Percentiles rank a stretch among this genome's conserved stretches.
phyloP scores from a whole-genome alignment of 1,284 basidiomycete genomes.

The Mixia osmundae region DNA sequence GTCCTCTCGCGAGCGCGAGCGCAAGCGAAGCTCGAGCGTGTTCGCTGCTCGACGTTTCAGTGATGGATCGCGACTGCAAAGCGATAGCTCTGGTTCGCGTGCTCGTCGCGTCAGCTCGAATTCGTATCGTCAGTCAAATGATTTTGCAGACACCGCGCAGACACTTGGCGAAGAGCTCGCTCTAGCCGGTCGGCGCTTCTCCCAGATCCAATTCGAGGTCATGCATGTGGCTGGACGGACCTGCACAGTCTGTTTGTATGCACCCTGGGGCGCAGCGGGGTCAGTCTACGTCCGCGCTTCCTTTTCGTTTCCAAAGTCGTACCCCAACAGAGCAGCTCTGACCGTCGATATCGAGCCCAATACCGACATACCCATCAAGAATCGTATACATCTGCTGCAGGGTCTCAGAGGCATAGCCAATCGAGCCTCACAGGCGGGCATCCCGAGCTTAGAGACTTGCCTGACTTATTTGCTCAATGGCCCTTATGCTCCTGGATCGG shows the following conservation, averaged over 20 bases:
- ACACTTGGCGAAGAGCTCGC: too few relatives aligned
- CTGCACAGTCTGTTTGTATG: slow-evolving; percentile 64
- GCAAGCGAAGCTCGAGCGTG: slow-evolving; percentile 2
- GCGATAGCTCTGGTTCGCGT: slow-evolving; percentile 27
- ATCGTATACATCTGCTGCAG: slow-evolving; percentile 47
- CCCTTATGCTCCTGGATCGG: slow-evolving; percentile 15
- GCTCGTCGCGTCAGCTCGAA: background rate
- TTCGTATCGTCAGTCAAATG: slow-evolving; percentile 30
- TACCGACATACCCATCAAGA: slow-evolving; percentile 49
- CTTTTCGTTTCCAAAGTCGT: slow-evolving; percentile 64
- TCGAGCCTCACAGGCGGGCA: slow-evolving; percentile 25
- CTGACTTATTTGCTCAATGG: slow-evolving; percentile 50
- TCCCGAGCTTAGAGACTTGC: slow-evolving; percentile 60
- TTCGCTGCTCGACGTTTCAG: slow-evolving; percentile 26
- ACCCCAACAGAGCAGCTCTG: slow-evolving; percentile 42
- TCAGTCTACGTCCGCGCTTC: slow-evolving; percentile 60
- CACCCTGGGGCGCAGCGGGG: slow-evolving; percentile 65
- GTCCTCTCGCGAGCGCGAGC: too few relatives aligned
- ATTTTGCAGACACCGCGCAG: too few relatives aligned
- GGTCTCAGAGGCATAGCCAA: slow-evolving; percentile 44
- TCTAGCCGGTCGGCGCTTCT: too few relatives aligned
- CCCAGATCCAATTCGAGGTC: too few relatives aligned
- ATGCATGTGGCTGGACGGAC: too few relatives aligned
- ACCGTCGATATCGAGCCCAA: slow-evolving; percentile 59
- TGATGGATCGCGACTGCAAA: slow-evolving; percentile 59